phyloP scores from a whole-genome alignment of 305 asterid species.

The Solanum chacoense region DNA sequence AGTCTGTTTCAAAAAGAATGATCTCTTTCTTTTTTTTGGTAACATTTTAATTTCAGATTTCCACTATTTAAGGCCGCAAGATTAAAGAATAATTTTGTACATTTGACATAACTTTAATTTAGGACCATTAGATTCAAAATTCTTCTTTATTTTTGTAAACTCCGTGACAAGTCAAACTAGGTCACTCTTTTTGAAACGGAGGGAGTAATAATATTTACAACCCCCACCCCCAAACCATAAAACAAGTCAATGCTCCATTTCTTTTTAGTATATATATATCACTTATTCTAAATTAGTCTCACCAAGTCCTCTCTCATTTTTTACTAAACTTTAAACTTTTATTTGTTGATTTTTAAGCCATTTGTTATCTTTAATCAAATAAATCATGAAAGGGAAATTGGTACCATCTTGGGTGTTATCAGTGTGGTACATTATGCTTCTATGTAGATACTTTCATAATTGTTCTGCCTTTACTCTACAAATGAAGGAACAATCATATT shows the following conservation, averaged over 20 bases:
- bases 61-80: no score
- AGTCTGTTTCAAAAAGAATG: no score
- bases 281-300: neutral
- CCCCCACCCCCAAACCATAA: neutral
- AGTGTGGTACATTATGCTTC: neutral
- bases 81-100: no score
- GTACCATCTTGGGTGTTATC: neutral
- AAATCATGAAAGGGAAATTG: neutral
- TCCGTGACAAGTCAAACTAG: no score
- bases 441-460: neutral
- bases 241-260: neutral
- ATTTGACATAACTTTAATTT: no score
- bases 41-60: no score
- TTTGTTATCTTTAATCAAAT: neutral
- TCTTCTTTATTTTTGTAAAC: no score
- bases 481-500: neutral
- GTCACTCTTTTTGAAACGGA: no score
- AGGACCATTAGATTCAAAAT: no score
- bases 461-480: neutral
- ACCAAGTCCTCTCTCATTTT: neutral
- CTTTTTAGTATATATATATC: neutral
- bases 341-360: neutral
- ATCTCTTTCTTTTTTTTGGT: no score
- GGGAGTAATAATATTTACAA: neutral
- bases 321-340: neutral